Conservation (phyloP, 257 asterid genomes). For the Haberlea rhodopensis region DNA sequence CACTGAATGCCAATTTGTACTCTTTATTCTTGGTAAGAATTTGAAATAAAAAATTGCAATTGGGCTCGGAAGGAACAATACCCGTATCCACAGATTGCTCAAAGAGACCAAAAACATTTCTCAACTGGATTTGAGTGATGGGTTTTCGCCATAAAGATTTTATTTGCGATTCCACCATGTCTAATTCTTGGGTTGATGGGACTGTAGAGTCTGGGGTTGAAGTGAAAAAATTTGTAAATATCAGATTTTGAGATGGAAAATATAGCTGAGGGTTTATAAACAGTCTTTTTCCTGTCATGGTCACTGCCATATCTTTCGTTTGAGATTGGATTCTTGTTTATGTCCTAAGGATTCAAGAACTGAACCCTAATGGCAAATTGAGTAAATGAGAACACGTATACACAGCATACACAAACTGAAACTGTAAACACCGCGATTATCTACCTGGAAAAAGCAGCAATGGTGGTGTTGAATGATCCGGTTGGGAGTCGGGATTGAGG, state of each 20-base stretch:
- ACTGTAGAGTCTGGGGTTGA: conserved; percentile 16
- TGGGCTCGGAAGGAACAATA: conserved; percentile 37
- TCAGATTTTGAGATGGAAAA: conserved; percentile 22
- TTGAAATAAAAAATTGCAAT: conserved; percentile 44
- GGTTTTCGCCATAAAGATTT: conserved; percentile 40
- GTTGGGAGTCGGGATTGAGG: too few species aligned
- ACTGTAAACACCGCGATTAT: not conserved
- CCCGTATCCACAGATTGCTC: conserved; percentile 46
- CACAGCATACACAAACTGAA: not conserved
- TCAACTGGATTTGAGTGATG: conserved; percentile 27
- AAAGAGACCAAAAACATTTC: conserved; percentile 34
- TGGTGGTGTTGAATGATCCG: too few species aligned
- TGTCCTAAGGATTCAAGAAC: conserved; percentile 5
- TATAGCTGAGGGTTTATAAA: conserved; percentile 13
- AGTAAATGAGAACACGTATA: too few species aligned
- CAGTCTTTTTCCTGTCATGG: conserved; percentile 25
- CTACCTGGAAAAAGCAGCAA: too few species aligned
- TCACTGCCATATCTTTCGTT: conserved; percentile 17
- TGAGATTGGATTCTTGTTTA: not conserved
- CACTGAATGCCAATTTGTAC: conserved; percentile 39
- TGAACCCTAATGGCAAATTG: not conserved
- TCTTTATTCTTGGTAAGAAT: conserved; percentile 55
- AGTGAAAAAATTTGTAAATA: conserved; percentile 20
- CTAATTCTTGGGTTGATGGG: conserved; percentile 24
- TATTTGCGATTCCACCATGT: conserved; percentile 40